Evolutionary conservation across 768 basidiomycete species (phyloP).

Genomic region (Amylocystis lapponica): DNA sequence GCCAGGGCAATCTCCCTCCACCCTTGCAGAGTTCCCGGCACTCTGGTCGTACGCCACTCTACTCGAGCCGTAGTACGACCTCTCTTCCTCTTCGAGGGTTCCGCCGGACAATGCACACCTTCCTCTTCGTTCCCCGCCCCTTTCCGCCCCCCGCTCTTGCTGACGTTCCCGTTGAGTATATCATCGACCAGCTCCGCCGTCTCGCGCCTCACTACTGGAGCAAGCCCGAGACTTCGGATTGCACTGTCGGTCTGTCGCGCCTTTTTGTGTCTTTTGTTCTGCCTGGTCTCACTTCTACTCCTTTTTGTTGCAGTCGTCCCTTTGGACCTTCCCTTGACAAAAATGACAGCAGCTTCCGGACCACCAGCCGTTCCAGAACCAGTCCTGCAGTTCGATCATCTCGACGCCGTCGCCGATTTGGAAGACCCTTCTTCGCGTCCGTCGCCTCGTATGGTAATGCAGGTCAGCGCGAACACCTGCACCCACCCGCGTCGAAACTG

Average conservation of each 20-base stretch:
- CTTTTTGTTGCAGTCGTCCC: conserved; percentile 18
- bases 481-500: conserved; percentile 7
- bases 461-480: conserved; percentile 39
- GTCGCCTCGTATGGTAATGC: conserved; percentile 55
- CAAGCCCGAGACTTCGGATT: conserved; percentile 71
- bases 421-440: conserved; percentile 46
- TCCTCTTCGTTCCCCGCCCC: conserved; percentile 44
- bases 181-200: conserved; percentile 60
- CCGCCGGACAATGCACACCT: conserved; percentile 24
- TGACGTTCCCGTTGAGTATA: conserved; percentile 67
- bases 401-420: too few relatives aligned
- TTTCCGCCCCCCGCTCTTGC: conserved; percentile 61
- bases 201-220: conserved; percentile 70
- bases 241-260: conserved; percentile 55
- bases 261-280: not conserved
- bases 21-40: conserved; percentile 2
- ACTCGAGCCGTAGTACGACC: conserved; percentile 14
- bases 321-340: conserved; percentile 12
- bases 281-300: not conserved
- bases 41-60: conserved; percentile 5
- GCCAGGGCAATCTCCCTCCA: not conserved
- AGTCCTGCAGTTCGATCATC: too few relatives aligned
- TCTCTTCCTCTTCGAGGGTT: conserved; percentile 11
- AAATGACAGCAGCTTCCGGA: conserved; percentile 4
- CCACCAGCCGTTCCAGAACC: not conserved